phyloP scores from a whole-genome alignment of 352 stramenopile species.

The Blastocystis sp. region DNA sequence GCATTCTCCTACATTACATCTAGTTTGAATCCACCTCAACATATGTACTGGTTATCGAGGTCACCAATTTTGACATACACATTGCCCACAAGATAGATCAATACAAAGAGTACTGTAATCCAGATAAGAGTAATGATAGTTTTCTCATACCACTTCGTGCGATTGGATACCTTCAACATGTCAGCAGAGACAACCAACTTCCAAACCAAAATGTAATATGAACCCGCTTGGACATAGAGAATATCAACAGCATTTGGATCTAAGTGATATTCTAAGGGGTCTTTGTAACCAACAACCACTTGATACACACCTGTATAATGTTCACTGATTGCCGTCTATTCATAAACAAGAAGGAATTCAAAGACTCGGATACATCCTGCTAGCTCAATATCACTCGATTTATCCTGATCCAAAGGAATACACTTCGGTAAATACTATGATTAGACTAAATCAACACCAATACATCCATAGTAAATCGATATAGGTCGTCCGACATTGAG shows the following conservation, averaged over 20 bases:
- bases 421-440: neutral
- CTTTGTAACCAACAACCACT: neutral
- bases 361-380: neutral
- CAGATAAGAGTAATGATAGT: neutral
- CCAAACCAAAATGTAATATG: constrained; percentile 1
- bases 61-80: neutral
- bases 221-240: neutral
- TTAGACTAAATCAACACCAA: neutral
- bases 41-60: neutral
- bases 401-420: neutral
- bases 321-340: constrained; percentile 1
- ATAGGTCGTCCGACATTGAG: constrained; percentile 9
- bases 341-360: neutral
- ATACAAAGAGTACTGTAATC: neutral
- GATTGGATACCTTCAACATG: neutral
- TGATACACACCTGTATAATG: constrained; percentile 35
- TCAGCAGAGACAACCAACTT: constrained; percentile 4
- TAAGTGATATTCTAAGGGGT: neutral
- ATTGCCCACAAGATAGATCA: neutral
- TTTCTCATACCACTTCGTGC: neutral
- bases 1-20: neutral
- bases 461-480: neutral
- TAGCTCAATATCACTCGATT: neutral
- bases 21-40: neutral
- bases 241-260: neutral